Evolutionary conservation across 208 protist genomes (phyloP).

Genomic region (Leishmania mexicana): DNA sequence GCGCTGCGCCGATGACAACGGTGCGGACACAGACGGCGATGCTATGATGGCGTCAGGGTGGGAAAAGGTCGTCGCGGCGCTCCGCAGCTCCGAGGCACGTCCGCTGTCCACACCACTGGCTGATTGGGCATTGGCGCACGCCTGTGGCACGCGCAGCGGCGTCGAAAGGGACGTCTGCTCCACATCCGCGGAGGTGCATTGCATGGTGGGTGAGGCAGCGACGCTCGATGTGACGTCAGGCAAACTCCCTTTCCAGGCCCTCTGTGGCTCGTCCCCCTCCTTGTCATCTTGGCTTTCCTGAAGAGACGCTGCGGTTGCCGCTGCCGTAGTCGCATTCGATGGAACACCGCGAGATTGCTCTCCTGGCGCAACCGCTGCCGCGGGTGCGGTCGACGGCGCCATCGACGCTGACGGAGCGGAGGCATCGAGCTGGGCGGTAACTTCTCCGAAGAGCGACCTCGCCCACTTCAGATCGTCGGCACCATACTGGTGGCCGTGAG

Average conservation of each 20-base stretch:
- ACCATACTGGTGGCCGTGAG: background rate
- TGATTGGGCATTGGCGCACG: background rate
- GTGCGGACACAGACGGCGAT: background rate
- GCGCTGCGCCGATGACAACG: background rate
- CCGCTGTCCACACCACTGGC: background rate
- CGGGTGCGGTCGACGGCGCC: background rate
- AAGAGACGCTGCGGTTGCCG: background rate
- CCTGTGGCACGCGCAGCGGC: background rate
- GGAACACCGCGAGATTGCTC: background rate
- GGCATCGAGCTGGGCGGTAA: background rate
- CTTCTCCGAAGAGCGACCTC: background rate
- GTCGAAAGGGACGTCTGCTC: background rate
- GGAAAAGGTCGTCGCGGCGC: background rate
- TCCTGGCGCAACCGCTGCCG: background rate
- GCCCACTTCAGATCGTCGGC: background rate
- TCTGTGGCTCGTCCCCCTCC: background rate
- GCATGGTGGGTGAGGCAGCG: background rate
- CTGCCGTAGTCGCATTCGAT: background rate
- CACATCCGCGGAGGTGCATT: background rate
- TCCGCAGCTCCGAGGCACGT: background rate
- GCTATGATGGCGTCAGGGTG: background rate
- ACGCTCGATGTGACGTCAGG: background rate
- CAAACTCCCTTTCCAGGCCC: background rate
- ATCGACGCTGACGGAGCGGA: background rate
- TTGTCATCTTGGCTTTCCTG: background rate